These are phyloP conservation scores for Tubosaeta brunneosetosa DNA, from an alignment of 768 basidiomycete species.

Conservation along the genomic window DNA sequence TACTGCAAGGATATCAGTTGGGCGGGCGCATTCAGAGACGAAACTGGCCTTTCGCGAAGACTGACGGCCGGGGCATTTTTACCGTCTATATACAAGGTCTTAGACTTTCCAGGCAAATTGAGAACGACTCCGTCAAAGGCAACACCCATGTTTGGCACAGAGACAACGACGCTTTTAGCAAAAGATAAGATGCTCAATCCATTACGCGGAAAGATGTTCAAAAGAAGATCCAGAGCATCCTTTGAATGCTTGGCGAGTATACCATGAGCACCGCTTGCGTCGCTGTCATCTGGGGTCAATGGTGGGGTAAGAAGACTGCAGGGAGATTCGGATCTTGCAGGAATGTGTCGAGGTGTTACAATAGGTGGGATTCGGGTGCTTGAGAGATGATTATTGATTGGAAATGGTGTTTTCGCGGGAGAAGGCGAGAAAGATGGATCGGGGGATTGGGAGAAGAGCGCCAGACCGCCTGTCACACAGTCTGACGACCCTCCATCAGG, in stretches of 20 bases:
- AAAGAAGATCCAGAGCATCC: conserved; percentile 73
- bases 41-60: conserved; percentile 71
- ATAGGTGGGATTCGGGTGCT: conserved; percentile 23
- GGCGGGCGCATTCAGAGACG: conserved; percentile 4
- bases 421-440: conserved; percentile 30
- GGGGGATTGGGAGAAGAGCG: conserved; percentile 52
- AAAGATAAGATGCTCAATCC: conserved; percentile 65
- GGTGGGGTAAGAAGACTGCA: conserved; percentile 63
- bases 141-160: conserved; percentile 60
- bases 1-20: conserved; percentile 40
- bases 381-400: conserved; percentile 16
- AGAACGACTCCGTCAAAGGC: conserved; percentile 78
- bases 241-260: conserved; percentile 44
- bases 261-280: conserved; percentile 38
- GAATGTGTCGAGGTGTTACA: conserved; percentile 41
- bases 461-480: conserved; percentile 92
- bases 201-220: conserved; percentile 71
- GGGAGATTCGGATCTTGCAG: conserved; percentile 35
- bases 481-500: conserved; percentile 91
- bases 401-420: conserved; percentile 17
- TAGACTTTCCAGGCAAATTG: conserved; percentile 62
- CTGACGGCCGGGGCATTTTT: conserved; percentile 77
- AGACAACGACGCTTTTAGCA: conserved; percentile 70
- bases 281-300: conserved; percentile 69
- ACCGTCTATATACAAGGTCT: conserved; percentile 81